Percentiles rank a stretch among this genome's conserved stretches.
These are phyloP conservation scores for Canna indica DNA, from an alignment of 176 grass and related monocot genomes.

Conservation along the genomic window DNA sequence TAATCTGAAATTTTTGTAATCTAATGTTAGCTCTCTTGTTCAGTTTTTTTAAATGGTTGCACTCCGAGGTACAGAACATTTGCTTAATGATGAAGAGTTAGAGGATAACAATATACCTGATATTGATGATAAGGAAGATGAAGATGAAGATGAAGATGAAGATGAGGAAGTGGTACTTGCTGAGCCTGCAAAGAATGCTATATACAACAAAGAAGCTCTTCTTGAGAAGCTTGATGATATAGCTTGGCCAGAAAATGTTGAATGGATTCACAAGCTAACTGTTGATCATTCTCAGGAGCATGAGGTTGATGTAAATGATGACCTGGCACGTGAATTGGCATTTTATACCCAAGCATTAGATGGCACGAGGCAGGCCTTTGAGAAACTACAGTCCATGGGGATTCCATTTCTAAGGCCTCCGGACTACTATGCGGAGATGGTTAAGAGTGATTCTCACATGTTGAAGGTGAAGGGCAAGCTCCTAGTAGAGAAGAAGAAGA, in stretches of 20 bases:
- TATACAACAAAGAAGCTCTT: conserved; percentile 64
- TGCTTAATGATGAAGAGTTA: conserved; percentile 12
- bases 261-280: conserved; percentile 77
- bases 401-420: too few species aligned
- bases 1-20: too few species aligned
- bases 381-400: too few species aligned
- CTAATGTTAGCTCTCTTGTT: too few species aligned
- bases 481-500: too few species aligned
- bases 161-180: conserved; percentile 38
- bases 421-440: too few species aligned
- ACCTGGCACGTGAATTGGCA: conserved; percentile 66
- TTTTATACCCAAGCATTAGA: conserved; percentile 88
- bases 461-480: too few species aligned
- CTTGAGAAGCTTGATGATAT: conserved; percentile 85
- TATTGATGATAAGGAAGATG: conserved; percentile 6
- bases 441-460: too few species aligned
- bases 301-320: conserved; percentile 73
- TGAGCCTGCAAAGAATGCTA: conserved; percentile 50
- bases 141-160: conserved; percentile 7
- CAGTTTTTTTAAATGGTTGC: conserved; percentile 16
- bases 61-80: background rate
- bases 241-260: conserved; percentile 59
- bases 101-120: conserved; percentile 28
- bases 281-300: conserved; percentile 46
- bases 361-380: too few species aligned